phyloP scores from a whole-genome alignment of 108 stramenopile genomes.

The Skeletonema menzelii region DNA sequence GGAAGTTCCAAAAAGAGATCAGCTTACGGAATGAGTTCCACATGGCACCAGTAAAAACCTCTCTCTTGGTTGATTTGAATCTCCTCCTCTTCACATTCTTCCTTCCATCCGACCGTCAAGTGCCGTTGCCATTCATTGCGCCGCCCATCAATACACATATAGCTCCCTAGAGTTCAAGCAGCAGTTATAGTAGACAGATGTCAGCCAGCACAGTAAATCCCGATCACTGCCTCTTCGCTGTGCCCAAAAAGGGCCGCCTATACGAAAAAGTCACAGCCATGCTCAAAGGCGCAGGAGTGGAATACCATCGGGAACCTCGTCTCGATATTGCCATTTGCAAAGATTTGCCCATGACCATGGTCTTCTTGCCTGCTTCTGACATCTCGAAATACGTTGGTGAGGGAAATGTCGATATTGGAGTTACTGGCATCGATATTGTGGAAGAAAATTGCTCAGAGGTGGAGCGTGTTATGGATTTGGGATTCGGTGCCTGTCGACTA shows the following conservation, averaged over 20 bases:
- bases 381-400: slow-evolving; percentile 96
- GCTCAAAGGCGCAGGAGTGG: slow-evolving; percentile 93
- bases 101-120: not conserved
- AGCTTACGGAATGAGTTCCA: not conserved
- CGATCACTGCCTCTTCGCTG: slow-evolving; percentile 84
- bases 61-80: not conserved
- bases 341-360: slow-evolving; percentile 87
- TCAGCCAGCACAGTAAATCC: slow-evolving; percentile 14
- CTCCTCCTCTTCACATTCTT: not conserved
- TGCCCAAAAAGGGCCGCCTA: slow-evolving; percentile 97
- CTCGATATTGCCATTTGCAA: slow-evolving; percentile 88
- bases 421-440: slow-evolving; percentile 91
- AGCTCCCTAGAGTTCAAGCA: not conserved
- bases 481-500: slow-evolving; percentile 94
- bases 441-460: slow-evolving; percentile 81
- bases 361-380: slow-evolving; percentile 95
- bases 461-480: slow-evolving; percentile 86
- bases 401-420: slow-evolving; percentile 95
- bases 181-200: not conserved
- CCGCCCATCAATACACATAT: not conserved
- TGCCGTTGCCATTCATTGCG: not conserved
- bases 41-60: not conserved
- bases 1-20: not conserved
- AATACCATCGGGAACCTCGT: slow-evolving; percentile 86
- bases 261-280: slow-evolving; percentile 89